Base-by-base conservation (phyloP, 2,329 filamentous ascomycete species). In the Fusarium humuli region DNA sequence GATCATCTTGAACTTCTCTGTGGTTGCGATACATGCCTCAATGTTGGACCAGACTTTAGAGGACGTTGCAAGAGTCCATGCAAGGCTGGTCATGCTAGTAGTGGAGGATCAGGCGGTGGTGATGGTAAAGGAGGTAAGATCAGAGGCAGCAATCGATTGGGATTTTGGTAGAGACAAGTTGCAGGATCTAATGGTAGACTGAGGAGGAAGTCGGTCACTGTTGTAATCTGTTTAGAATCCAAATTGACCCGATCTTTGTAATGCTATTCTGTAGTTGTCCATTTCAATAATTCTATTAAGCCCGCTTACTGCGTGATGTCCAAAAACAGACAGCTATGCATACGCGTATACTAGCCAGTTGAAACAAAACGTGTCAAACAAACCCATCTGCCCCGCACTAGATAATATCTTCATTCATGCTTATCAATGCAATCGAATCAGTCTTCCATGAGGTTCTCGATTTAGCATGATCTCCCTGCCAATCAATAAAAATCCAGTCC, bases 31-130 rank as follows among this genome's bases (percentile, higher is more conserved):
- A 77, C 75, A 57, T 82, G 81, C 61, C 73, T 82, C 40, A 80
- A 81, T 40, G 73, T 80, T 53, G 77, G 75, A 13, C 81, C 81
- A 0, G 81, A 82, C 55, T 82, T 75, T 47, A 75, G 81, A 64
- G 81, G 80, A 45, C 77, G 81, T 20, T 82, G 81, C 62, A 77
- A 79, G 65, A 77, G 73, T 49, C 81, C 81, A 2, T 81, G 80
- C 48, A 69, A 70, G 25, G 72, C 76, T 25, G 75, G 74, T 11
- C 48, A 27, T 5, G 22, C 16, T 37, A 34, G 32, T 6, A 7
- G 32, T 7, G 50, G 37, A 34, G 48, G 56, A 6, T 41, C 49
- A 13, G 32, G 47, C 7, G 42, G 46, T 30, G 41, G 8, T 37
- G 32, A 37, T 25, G 46, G 22, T 6, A 45, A 44, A 7, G 44